A percentile compares a stretch with the other conserved stretches of the same genome.
These are phyloP conservation scores for Suillus subaureus DNA, from an alignment of 768 basidiomycete genomes.

Conservation along the genomic window DNA sequence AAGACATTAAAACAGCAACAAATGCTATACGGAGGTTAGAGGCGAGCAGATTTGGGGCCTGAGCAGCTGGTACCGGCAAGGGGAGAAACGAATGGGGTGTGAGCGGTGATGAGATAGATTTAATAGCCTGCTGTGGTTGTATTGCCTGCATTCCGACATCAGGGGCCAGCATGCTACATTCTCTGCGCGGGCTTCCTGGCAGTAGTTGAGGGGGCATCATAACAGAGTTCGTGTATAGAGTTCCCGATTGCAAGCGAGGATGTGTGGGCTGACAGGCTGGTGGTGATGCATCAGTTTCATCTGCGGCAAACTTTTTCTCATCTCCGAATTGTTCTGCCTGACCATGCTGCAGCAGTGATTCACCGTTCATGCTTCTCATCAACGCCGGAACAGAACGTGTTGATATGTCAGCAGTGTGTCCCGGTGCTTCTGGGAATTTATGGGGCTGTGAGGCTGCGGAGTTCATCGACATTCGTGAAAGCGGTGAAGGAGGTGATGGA, in stretches of 20 bases:
- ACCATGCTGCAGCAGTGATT: not conserved
- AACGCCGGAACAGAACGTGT: not conserved
- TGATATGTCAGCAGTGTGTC: slow-evolving; percentile 7
- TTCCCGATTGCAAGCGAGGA: not conserved
- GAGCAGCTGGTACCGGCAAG: slow-evolving; percentile 3
- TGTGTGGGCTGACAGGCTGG: not conserved
- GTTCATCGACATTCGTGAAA: not conserved
- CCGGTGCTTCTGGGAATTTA: not conserved
- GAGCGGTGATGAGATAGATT: slow-evolving; percentile 4
- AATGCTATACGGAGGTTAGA: not conserved
- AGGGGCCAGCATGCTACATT: not conserved
- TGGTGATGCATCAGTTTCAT: not conserved
- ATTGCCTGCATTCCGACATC: not conserved
- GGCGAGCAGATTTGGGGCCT: not conserved
- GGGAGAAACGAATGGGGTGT: not conserved
- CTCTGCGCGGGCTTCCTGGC: not conserved
- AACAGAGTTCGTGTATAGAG: not conserved
- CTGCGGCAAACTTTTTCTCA: slow-evolving; percentile 3
- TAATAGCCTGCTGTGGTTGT: not conserved
- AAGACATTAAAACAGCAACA: not conserved
- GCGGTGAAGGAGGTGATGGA: slow-evolving; percentile 1
- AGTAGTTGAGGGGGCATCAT: not conserved
- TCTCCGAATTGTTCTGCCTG: slow-evolving; percentile 5
- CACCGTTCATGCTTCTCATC: not conserved
- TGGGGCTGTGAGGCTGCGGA: not conserved